These are phyloP conservation scores for Neofusicoccum sp. DNA, from an alignment of 2,329 filamentous ascomycete genomes.

Conservation along the genomic window DNA sequence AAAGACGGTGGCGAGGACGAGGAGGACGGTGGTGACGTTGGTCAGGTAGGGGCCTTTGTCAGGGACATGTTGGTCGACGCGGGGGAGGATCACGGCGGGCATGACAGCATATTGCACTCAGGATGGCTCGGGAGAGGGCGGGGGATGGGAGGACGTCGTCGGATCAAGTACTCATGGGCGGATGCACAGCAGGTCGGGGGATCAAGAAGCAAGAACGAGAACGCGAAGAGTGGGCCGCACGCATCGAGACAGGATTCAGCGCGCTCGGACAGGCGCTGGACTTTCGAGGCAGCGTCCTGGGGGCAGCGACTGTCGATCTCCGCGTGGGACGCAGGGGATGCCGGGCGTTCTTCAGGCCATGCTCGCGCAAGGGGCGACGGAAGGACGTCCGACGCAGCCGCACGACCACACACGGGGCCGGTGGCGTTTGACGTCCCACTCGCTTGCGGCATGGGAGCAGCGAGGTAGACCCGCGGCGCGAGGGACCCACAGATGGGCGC, in stretches of 20 bases:
- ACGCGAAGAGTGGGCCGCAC: neutral
- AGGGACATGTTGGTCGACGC: neutral
- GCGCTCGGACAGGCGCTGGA: neutral
- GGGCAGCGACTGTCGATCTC: neutral
- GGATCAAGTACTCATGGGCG: constrained; percentile 2
- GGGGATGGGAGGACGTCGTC: neutral
- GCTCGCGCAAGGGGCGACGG: neutral
- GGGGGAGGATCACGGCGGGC: constrained; percentile 9
- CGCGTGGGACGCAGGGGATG: neutral
- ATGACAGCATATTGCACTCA: constrained; percentile 6
- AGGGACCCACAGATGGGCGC: neutral
- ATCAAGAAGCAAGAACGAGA: neutral
- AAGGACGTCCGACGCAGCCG: neutral
- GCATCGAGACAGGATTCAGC: neutral
- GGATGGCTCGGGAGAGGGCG: neutral
- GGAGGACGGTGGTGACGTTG: constrained; percentile 11
- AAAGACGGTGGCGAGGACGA: constrained; percentile 15
- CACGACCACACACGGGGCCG: neutral
- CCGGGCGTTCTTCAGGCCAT: neutral
- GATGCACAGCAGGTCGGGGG: neutral
- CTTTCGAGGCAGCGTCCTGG: neutral
- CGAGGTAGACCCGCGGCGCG: neutral
- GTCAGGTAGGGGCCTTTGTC: constrained; percentile 5
- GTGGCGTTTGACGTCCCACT: neutral
- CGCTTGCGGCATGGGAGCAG: neutral